Conservation (phyloP, 2,329 filamentous ascomycete species). For the Botrytis hyacinthi region DNA sequence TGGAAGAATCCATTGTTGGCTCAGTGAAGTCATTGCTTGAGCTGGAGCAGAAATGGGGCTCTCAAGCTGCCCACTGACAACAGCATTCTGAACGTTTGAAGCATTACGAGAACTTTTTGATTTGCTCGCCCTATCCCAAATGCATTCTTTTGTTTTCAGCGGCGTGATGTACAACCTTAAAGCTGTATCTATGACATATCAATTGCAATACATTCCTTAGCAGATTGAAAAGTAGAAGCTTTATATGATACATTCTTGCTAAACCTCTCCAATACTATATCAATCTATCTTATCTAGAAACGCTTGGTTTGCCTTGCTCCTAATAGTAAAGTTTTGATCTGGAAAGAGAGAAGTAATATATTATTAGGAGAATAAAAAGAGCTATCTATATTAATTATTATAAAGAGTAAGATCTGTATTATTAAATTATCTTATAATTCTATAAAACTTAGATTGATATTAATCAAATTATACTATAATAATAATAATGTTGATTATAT, state of each 20-base stretch:
- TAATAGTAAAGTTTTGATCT: too few species aligned
- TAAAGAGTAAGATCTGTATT: too few species aligned
- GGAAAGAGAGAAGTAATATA: too few species aligned
- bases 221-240: not conserved
- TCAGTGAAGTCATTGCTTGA: slow-evolving; percentile 34
- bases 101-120: not conserved
- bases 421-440: too few species aligned
- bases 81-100: not conserved
- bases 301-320: too few species aligned
- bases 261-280: not conserved
- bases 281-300: not conserved
- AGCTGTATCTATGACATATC: not conserved
- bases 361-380: too few species aligned
- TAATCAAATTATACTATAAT: too few species aligned
- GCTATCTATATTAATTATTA: too few species aligned
- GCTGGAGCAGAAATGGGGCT: slow-evolving; percentile 29
- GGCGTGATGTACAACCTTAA: too few species aligned
- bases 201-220: not conserved
- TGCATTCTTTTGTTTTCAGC: not conserved
- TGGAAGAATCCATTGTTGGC: slow-evolving; percentile 36
- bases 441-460: too few species aligned
- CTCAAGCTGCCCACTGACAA: not conserved
- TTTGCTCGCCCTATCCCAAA: not conserved
- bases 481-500: too few species aligned
- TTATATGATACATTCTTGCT: not conserved